Evolutionary conservation across 768 basidiomycete species (phyloP), one percentile per base, ranked within the genome.

Genomic region (Tricholoma furcatifolium): DNA sequence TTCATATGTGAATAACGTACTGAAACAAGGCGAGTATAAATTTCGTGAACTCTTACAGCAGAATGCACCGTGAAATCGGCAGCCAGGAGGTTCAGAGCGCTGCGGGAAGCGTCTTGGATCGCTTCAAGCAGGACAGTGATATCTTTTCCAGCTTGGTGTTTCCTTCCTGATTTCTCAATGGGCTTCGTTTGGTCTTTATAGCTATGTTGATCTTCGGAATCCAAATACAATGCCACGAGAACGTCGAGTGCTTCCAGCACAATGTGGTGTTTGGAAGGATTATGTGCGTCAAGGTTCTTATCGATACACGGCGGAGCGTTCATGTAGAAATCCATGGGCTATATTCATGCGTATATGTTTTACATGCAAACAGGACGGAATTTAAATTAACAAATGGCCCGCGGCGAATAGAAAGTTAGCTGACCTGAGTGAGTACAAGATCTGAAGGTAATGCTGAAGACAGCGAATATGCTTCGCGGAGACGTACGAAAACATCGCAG

Each of bases 321-420:
- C 69, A 80, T 65, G 59, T 73, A 74, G 62, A 80, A 74, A 66
- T 78, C 73, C 70, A 80, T 69, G 42, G 79, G 77, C 82, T 84
- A 67, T 63, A 67, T 58, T 60, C 45, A 61, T 50, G 40, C 51
- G 38, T 50, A 47, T 53, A 45, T 50, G 35, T 43, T 17, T 42
- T 60, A 59, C 56, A 59, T 55, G 59, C 39, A 56, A 54, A 51
- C 43, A 49, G 30, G 52, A 60, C 51, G 47, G 49, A 35, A 53
- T 51, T 60, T 57, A 38, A 56, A 62, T 60, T 55, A 62, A 62
- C 61, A 56, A 50, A 56, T 36, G 51, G 50, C 41, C 58, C 53
- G 58, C 47, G 55, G 52, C 38, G 50, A 53, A 54, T 43, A 42
- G 55, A 53, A 54, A 54, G 57, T 56, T 54, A 55, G 63, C 75